Percentiles rank a stretch among this genome's conserved stretches.
Conservation (phyloP, 306 rosid genomes). For the Senna tora region DNA sequence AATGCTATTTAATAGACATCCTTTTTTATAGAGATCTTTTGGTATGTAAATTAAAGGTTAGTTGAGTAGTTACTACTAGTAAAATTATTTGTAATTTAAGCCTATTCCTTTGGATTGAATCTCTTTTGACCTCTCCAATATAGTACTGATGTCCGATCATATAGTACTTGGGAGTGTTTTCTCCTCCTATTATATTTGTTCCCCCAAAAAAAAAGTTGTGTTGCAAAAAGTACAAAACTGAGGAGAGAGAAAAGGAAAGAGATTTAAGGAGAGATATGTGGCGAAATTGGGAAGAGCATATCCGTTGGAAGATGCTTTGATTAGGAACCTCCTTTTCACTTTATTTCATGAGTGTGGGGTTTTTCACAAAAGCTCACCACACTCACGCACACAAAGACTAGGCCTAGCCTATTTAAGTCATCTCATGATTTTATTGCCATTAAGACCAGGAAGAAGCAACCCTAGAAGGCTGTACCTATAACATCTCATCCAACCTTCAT, state of each 20-base stretch:
- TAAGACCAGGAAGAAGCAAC: conserved; percentile 52
- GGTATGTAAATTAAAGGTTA: too few species aligned
- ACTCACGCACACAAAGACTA: conserved; percentile 22
- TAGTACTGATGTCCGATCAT: too few species aligned
- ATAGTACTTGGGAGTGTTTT: too few species aligned
- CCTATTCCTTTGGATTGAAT: too few species aligned
- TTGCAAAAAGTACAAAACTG: conserved; percentile 37
- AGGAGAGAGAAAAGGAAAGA: conserved; percentile 35
- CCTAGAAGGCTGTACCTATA: conserved; percentile 45
- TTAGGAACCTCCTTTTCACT: conserved; percentile 54
- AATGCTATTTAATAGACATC: too few species aligned
- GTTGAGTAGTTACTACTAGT: too few species aligned
- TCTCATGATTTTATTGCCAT: conserved; percentile 59
- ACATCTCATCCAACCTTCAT: conserved; percentile 50
- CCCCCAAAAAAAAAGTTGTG: too few species aligned
- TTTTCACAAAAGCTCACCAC: conserved; percentile 49
- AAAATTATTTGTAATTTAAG: too few species aligned
- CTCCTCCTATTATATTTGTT: too few species aligned
- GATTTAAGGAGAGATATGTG: conserved; percentile 44
- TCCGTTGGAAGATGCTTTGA: conserved; percentile 81
- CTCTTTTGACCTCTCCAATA: too few species aligned
- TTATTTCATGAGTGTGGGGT: conserved; percentile 43
- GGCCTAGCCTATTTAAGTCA: conserved; percentile 65
- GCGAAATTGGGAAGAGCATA: conserved; percentile 66
- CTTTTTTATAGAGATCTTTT: too few species aligned